A percentile compares a stretch with the other conserved stretches of the same genome.
These are phyloP conservation scores for Calonectria naviculata DNA, from an alignment of 2,329 filamentous ascomycete genomes.

Conservation along the genomic window DNA sequence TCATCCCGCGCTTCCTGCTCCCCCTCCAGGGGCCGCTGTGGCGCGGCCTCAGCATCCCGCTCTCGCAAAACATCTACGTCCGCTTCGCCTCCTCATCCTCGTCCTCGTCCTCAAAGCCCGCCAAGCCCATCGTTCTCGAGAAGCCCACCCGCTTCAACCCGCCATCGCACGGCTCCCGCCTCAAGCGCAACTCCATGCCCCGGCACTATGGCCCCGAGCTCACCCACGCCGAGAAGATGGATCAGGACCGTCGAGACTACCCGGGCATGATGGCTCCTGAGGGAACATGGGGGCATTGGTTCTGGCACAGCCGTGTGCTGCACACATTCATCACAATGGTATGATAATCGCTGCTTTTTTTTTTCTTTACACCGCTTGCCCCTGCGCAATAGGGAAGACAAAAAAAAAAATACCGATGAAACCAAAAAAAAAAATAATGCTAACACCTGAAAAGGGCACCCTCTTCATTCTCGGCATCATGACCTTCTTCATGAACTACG, in stretches of 20 bases:
- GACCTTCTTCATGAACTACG: conserved; percentile 84
- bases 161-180: conserved; percentile 84
- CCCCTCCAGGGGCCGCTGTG: conserved; percentile 70
- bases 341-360: conserved; percentile 42
- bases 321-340: conserved; percentile 90
- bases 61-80: conserved; percentile 48
- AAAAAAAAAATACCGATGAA: neutral
- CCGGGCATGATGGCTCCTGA: conserved; percentile 89
- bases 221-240: conserved; percentile 71
- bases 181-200: conserved; percentile 66
- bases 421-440: neutral
- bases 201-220: conserved; percentile 81
- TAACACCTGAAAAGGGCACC: conserved; percentile 64
- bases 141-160: conserved; percentile 92
- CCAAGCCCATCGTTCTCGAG: conserved; percentile 78
- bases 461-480: conserved; percentile 75
- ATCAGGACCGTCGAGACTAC: conserved; percentile 79
- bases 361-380: neutral
- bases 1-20: conserved; percentile 76
- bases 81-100: conserved; percentile 44
- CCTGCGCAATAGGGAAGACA: neutral
- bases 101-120: conserved; percentile 27
- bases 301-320: conserved; percentile 80
- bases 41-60: conserved; percentile 54
- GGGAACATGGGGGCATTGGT: conserved; percentile 86